Conservation (phyloP, 2,329 filamentous ascomycete species). For the Talaromyces sp. region DNA sequence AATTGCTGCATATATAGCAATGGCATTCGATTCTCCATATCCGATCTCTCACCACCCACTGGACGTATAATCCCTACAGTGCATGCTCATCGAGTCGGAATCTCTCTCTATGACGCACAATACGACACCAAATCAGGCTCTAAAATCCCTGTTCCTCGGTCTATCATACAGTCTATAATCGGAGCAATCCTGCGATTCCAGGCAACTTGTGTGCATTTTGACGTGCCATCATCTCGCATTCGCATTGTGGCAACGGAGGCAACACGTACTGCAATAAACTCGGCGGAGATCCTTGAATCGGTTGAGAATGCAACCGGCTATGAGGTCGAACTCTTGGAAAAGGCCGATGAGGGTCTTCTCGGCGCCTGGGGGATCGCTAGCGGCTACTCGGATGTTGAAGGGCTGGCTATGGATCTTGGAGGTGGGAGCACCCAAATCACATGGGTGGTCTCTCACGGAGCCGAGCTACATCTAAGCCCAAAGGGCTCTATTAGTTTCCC, state of each 20-base stretch:
- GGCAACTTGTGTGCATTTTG: constrained; percentile 65
- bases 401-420: constrained; percentile 81
- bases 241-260: constrained; percentile 84
- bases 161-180: constrained; percentile 63
- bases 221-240: constrained; percentile 62
- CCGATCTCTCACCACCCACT: constrained; percentile 66
- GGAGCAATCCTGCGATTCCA: constrained; percentile 67
- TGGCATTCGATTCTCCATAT: constrained; percentile 89
- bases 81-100: constrained; percentile 72
- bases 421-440: constrained; percentile 70
- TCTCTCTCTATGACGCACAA: constrained; percentile 83
- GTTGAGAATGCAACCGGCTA: constrained; percentile 65
- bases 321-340: constrained; percentile 69
- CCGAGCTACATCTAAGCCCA: constrained; percentile 51
- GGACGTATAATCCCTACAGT: constrained; percentile 72
- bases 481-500: constrained; percentile 63
- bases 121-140: constrained; percentile 42
- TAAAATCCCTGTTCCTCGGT: constrained; percentile 52
- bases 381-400: constrained; percentile 64
- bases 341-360: constrained; percentile 76
- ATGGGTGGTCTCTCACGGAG: constrained; percentile 57
- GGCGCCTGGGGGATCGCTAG: constrained; percentile 81
- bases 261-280: constrained; percentile 75
- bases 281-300: constrained; percentile 60
- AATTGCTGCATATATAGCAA: constrained; percentile 53